Evolutionary conservation across 148 eudicot species (phyloP), one percentile per base, ranked within the genome.

Genomic region (Camellia sinensis): DNA sequence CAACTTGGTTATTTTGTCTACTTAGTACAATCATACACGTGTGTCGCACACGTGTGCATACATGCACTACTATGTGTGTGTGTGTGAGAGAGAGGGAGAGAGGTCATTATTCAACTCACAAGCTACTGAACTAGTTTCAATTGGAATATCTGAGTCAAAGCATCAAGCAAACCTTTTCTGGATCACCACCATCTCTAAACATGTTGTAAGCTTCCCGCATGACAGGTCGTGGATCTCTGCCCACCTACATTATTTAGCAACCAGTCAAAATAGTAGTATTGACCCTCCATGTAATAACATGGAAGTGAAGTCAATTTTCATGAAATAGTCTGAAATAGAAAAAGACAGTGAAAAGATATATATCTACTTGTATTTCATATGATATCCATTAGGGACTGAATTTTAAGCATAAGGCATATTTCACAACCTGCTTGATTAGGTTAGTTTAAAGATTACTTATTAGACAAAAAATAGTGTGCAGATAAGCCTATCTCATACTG

Each of bases 141-240:
- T 74, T 52, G 53, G 13, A 80, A 40, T 17, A 45, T 52, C 18
- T 1, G 40, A 40, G 62, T 65, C 50, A 66, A 46, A 59, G 44
- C 75, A 57, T 44, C 73, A 52, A 56, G 53, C 54, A n/a, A 41
- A 93, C 99, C 97, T 93, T 89, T 75, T 89, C 92, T 29, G 97
- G 97, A 85, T 92, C 92, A 74, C 95, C 97, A 8, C 97, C 97
- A 81, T 93, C 93, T 90, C 89, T 95, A 82, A 92, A 93, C 93
- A 95, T 79, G 77, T 71, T 72, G 82, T 95, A 93, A 41, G 87
- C 90, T 84, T 91, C 82, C 57, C 92, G 85, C 99, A 95, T 95
- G 56, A 92, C 93, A n/a, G 92, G 90, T 54, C 99, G 89, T n/a
- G 95, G 83, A 88, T 95, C 99, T 83, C 79, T 88, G 74, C 97